phyloP scores from a whole-genome alignment of 495 filamentous ascomycete species.

The Pseudomonodictys pantanalensis region DNA sequence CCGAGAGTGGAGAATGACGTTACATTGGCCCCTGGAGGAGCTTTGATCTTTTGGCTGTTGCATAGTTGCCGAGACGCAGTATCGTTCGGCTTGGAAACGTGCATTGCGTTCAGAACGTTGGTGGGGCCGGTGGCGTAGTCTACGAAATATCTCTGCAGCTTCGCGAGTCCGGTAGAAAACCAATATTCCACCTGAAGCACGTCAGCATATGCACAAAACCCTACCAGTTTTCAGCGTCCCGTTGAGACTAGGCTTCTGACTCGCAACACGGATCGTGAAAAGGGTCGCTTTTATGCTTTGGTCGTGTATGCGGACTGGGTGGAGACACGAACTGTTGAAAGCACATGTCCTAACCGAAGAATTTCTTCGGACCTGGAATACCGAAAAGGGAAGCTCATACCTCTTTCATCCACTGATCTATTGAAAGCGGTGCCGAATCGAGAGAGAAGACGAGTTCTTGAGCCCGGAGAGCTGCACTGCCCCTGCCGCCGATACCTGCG shows the following conservation, averaged over 20 bases:
- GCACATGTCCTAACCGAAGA: too few species aligned
- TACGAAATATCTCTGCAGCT: not conserved
- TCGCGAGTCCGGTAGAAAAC: slow-evolving; percentile 2
- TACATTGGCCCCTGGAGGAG: not conserved
- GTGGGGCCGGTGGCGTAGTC: slow-evolving; percentile 3
- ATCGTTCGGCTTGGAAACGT: not conserved
- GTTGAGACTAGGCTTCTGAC: too few species aligned
- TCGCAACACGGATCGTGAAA: too few species aligned
- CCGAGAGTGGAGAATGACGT: slow-evolving; percentile 1
- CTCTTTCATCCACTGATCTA: not conserved
- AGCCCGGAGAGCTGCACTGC: not conserved
- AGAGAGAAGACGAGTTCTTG: not conserved
- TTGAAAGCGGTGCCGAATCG: not conserved
- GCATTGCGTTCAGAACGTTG: not conserved
- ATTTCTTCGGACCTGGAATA: too few species aligned
- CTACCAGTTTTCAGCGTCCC: too few species aligned
- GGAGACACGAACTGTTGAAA: too few species aligned
- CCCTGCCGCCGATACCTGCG: not conserved
- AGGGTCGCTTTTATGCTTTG: too few species aligned
- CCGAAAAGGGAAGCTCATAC: too few species aligned
- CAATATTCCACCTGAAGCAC: not conserved
- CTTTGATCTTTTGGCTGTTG: slow-evolving; percentile 2
- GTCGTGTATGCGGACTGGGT: too few species aligned
- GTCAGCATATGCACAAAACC: too few species aligned
- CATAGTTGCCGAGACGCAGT: not conserved